Evolutionary conservation across 108 stramenopile species (phyloP).

Genomic region (Cyclotella sp.): DNA sequence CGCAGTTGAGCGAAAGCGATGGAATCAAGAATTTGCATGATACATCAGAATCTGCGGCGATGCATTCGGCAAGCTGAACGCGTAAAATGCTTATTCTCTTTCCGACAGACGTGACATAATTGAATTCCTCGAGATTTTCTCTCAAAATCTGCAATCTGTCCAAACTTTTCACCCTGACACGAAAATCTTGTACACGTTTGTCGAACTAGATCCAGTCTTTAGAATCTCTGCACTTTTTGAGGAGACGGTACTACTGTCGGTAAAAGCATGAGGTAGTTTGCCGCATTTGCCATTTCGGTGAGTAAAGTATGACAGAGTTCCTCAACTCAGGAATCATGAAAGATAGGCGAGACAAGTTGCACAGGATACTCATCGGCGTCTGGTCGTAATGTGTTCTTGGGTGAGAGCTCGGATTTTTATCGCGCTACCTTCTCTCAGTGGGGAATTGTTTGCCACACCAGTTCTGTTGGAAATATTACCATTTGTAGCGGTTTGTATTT

Average conservation of each 20-base stretch:
- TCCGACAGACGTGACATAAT: constrained; percentile 84
- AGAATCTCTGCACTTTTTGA: constrained; percentile 79
- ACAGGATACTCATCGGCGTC: constrained; percentile 25
- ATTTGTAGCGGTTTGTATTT: background rate
- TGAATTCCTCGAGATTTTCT: constrained; percentile 73
- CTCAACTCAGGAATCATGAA: constrained; percentile 50
- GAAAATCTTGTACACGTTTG: constrained; percentile 74
- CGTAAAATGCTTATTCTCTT: constrained; percentile 34
- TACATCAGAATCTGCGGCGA: too few species aligned
- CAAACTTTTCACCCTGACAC: constrained; percentile 68
- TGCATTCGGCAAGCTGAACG: too few species aligned
- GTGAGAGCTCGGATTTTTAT: background rate
- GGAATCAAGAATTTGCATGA: too few species aligned
- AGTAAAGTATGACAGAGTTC: constrained; percentile 55
- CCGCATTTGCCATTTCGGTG: constrained; percentile 70
- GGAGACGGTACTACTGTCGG: constrained; percentile 79
- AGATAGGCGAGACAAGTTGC: constrained; percentile 50
- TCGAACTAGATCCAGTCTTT: constrained; percentile 79
- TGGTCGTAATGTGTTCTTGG: constrained; percentile 2
- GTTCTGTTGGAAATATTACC: too few species aligned
- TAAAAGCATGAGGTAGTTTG: constrained; percentile 77
- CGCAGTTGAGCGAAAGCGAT: too few species aligned
- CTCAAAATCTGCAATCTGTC: constrained; percentile 77
- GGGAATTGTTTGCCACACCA: constrained; percentile 22
- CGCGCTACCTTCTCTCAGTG: background rate